Conservation (phyloP, 148 eudicot genomes). For the Hydrangea macrophylla region DNA sequence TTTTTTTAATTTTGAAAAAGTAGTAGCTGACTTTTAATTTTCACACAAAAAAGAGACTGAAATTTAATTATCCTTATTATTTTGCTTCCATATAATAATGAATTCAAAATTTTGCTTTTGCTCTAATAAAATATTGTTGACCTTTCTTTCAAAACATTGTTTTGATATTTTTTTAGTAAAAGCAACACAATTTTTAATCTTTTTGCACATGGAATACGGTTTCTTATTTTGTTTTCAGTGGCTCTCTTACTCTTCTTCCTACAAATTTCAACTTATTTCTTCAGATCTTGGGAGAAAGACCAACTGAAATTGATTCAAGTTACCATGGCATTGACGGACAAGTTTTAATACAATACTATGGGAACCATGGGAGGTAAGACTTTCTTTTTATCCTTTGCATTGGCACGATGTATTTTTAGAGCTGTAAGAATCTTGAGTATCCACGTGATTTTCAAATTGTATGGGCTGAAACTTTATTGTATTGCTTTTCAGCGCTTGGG, state of each 20-base stretch:
- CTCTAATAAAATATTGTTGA: neutral
- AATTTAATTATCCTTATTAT: no score
- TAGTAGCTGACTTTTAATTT: no score
- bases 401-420: neutral
- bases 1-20: no score
- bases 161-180: neutral
- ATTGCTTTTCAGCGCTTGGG: slow-evolving; percentile 23
- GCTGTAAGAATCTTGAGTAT: neutral
- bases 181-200: neutral
- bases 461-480: neutral
- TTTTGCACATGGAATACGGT: neutral
- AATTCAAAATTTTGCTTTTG: neutral
- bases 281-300: slow-evolving; percentile 17
- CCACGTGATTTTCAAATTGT: neutral
- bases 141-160: neutral
- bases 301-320: neutral
- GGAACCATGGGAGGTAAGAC: slow-evolving; percentile 13
- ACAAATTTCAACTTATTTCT: neutral
- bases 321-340: neutral
- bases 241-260: neutral
- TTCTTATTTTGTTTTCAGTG: neutral
- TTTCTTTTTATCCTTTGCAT: neutral
- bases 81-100: neutral
- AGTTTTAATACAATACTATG: slow-evolving; percentile 16
- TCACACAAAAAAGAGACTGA: no score